Conservation (phyloP, 2,329 filamentous ascomycete genomes). For the Colletotrichum scovillei region DNA sequence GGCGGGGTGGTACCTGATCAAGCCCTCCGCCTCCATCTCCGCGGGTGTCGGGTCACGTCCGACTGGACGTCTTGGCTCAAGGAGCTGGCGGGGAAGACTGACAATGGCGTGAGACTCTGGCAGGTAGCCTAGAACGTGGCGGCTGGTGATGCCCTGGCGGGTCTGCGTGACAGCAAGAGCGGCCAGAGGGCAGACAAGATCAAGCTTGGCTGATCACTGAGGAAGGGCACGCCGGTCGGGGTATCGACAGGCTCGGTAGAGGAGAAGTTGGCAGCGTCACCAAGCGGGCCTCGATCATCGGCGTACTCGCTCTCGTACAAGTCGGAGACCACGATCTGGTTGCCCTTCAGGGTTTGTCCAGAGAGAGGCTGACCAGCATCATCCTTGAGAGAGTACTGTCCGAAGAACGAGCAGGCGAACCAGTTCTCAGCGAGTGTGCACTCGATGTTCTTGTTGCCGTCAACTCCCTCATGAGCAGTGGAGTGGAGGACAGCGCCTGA, state of each 20-base stretch:
- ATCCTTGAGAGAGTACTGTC: conserved; percentile 68
- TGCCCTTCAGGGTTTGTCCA: conserved; percentile 76
- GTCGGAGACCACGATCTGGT: conserved; percentile 87
- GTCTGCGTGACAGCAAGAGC: conserved; percentile 89
- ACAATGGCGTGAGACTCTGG: conserved; percentile 79
- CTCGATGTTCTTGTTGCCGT: conserved; percentile 77
- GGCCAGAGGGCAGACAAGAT: conserved; percentile 82
- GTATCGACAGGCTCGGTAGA: conserved; percentile 74
- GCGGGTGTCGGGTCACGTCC: conserved; percentile 83
- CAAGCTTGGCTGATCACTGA: conserved; percentile 84
- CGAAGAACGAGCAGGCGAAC: conserved; percentile 87
- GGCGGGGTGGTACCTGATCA: conserved; percentile 79
- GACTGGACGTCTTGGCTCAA: conserved; percentile 89
- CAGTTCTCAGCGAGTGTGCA: conserved; percentile 93
- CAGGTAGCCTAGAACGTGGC: conserved; percentile 83
- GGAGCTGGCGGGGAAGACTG: conserved; percentile 79
- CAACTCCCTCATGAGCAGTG: conserved; percentile 77
- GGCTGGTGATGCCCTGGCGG: conserved; percentile 88
- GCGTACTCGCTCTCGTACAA: conserved; percentile 87
- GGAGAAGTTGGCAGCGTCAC: conserved; percentile 78
- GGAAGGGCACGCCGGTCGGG: conserved; percentile 68
- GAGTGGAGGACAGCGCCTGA: conserved; percentile 85
- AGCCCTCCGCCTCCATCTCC: conserved; percentile 83
- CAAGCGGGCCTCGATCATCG: conserved; percentile 87
- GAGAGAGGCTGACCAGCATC: conserved; percentile 46